Base-by-base conservation (phyloP, 2,329 filamentous ascomycete genomes). In the Leptographium galeiforme region DNA sequence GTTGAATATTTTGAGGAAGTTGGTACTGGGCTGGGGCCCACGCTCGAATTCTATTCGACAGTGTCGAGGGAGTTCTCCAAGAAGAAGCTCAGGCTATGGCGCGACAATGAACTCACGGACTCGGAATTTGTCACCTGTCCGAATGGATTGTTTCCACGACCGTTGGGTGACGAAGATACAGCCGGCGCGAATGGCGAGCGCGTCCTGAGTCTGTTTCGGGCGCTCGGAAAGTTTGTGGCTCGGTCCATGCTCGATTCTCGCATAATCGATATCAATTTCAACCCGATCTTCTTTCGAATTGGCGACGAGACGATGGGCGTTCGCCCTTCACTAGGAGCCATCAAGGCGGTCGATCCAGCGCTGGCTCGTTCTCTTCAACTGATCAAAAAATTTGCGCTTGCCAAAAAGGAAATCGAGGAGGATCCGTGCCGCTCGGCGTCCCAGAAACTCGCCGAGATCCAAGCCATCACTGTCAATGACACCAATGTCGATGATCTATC, bases 1-100 rank as follows among this genome's bases (percentile, higher is more conserved):
- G 91, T 98, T 2, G 94, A 98, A 63, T 98, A 98, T 64, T 98
- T 98, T 61, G 93, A 97, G 63, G 93, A 98, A 69, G 93, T 98
- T 25, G 93, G 93, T 54, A 98, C 94, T 30, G 93, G 93, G 48
- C 76, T 98, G 47, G 93, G 93, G 0, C 93, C 93, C 5, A 98
- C 93, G 0, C 77, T 98, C 14, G 93, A 98, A 65, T 98, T 98
- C 66, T 98, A 98, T 69, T 95, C 93, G 0, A 95, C 88, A 0
- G 91, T 97, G 1, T 98, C 93, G 0, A 93, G 88, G 61, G 93
- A 98, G 66, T 97, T 97, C 63, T 91, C 88, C 1, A 95, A 93
- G 74, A 96, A 91, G 76, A 96, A 94, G 68, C 80, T 96, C 52
- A 95, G 90, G 71, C 79, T 98, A 6, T 98, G 94, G 94, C 83